These are phyloP conservation scores for Synchytrium microbalum DNA, from an alignment of 371 early-diverging fungal genomes.

Conservation along the genomic window DNA sequence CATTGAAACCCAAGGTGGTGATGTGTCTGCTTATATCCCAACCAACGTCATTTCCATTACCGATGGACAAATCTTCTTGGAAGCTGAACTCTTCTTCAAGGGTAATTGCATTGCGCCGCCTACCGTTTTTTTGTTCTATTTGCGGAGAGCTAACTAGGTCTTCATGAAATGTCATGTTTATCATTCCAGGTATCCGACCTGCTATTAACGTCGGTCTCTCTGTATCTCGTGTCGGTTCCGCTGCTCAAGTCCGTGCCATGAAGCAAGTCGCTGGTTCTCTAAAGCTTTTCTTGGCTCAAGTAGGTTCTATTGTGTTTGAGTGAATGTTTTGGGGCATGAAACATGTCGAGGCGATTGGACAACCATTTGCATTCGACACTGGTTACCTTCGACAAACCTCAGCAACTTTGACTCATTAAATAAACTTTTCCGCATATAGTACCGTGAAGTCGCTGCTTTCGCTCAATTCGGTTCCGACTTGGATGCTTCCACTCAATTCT, in stretches of 20 bases:
- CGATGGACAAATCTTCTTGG: slow-evolving; percentile 95
- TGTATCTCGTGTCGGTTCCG: slow-evolving; percentile 96
- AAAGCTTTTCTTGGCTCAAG: slow-evolving; percentile 93
- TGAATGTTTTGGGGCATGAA: not conserved
- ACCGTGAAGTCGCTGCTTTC: slow-evolving; percentile 97
- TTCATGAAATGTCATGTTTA: slow-evolving; percentile 7
- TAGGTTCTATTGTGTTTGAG: slow-evolving; percentile 12
- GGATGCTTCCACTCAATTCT: slow-evolving; percentile 91
- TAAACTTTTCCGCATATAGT: slow-evolving; percentile 20
- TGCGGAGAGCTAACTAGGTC: not conserved
- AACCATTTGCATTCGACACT: no score
- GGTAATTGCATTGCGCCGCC: slow-evolving; percentile 22
- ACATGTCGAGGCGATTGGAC: not conserved
- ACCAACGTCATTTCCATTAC: slow-evolving; percentile 98
- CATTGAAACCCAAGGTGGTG: slow-evolving; percentile 97
- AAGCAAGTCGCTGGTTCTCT: slow-evolving; percentile 96
- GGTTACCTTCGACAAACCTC: no score
- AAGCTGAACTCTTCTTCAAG: slow-evolving; percentile 97
- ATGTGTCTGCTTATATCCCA: slow-evolving; percentile 96
- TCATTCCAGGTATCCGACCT: slow-evolving; percentile 65
- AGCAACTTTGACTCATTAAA: not conserved
- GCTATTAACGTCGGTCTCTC: slow-evolving; percentile 98
- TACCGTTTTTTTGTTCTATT: not conserved
- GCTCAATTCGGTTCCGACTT: slow-evolving; percentile 97
- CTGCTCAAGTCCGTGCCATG: slow-evolving; percentile 97